These are phyloP conservation scores for Davidsoniella australis DNA, from an alignment of 2,329 filamentous ascomycete genomes.

Conservation along the genomic window DNA sequence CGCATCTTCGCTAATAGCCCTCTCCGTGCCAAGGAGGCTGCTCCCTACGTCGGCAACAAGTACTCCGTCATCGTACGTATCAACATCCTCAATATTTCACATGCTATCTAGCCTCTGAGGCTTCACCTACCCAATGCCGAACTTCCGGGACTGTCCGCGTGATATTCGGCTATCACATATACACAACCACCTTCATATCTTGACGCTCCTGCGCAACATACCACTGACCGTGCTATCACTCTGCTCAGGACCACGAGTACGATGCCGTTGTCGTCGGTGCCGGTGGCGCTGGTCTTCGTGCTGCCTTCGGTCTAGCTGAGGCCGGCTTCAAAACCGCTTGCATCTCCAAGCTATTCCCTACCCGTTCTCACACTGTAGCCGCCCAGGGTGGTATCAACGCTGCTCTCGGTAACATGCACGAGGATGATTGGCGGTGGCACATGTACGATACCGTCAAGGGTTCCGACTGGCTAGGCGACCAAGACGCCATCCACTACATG, in stretches of 20 bases:
- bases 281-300: conserved; percentile 64
- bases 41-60: conserved; percentile 69
- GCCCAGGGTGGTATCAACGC: conserved; percentile 76
- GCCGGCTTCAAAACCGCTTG: conserved; percentile 81
- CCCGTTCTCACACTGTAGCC: conserved; percentile 69
- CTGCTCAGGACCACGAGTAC: conserved; percentile 78
- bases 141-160: background rate
- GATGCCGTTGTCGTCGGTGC: conserved; percentile 90
- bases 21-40: conserved; percentile 84
- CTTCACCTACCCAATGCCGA: background rate
- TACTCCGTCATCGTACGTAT: conserved; percentile 79
- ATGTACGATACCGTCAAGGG: conserved; percentile 99
- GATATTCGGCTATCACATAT: too few species aligned
- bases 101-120: background rate
- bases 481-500: conserved; percentile 98
- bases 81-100: background rate
- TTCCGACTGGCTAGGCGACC: conserved; percentile 92
- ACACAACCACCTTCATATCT: too few species aligned
- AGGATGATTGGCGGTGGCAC: conserved; percentile 98
- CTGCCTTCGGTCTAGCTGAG: conserved; percentile 73
- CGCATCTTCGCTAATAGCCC: conserved; percentile 74
- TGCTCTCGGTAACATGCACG: conserved; percentile 86
- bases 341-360: conserved; percentile 76
- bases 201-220: too few species aligned
- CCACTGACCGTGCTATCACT: background rate